Percentiles rank a stretch among this genome's conserved stretches.
These are phyloP conservation scores for Simmondsia chinensis DNA, from an alignment of 148 eudicot genomes.

Conservation along the genomic window DNA sequence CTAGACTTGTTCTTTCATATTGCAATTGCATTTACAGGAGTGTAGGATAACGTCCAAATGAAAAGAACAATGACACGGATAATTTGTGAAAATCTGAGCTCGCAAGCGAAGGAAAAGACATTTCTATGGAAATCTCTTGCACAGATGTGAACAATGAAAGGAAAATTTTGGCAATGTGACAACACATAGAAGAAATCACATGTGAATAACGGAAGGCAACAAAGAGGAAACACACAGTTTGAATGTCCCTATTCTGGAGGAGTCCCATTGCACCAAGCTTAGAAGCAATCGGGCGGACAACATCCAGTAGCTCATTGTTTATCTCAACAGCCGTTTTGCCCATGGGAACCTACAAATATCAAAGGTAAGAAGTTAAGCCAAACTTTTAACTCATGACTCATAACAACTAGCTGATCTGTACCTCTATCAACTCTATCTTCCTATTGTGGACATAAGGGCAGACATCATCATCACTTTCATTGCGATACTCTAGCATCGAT, in stretches of 20 bases:
- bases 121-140: no score
- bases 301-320: slow-evolving; percentile 48
- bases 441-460: slow-evolving; percentile 72
- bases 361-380: slow-evolving; percentile 1
- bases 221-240: slow-evolving; percentile 43
- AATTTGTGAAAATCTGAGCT: no score
- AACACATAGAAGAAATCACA: neutral
- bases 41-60: no score
- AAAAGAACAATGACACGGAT: no score
- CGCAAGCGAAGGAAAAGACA: no score
- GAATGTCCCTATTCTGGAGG: slow-evolving; percentile 62
- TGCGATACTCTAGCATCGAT: slow-evolving; percentile 84
- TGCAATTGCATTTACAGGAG: no score
- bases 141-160: no score
- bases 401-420: slow-evolving; percentile 14
- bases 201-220: no score
- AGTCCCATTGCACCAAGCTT: slow-evolving; percentile 55
- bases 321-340: slow-evolving; percentile 62
- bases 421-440: slow-evolving; percentile 76
- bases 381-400: slow-evolving; percentile 1
- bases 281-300: slow-evolving; percentile 46
- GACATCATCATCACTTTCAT: slow-evolving; percentile 80
- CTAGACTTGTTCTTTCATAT: no score
- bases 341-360: slow-evolving; percentile 63
- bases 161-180: no score